Base-by-base conservation (phyloP, 257 asterid genomes). In the Solanum peruvianum region DNA sequence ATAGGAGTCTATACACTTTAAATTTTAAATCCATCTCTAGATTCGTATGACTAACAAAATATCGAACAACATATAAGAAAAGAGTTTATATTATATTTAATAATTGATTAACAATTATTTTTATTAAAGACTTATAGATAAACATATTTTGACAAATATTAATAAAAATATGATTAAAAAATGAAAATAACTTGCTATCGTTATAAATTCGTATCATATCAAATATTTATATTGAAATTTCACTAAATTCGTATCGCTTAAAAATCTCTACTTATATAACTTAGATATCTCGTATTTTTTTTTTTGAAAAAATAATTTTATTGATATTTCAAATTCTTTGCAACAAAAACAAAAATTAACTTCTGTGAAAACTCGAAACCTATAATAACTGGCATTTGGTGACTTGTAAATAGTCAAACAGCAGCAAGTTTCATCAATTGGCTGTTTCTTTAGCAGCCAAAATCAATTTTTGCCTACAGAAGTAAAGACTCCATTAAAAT, bases 361-460 rank as follows among this genome's bases (percentile, higher is more conserved):
- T 56, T 18, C 11, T n/a, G n/a, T n/a, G n/a, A n/a, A n/a, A n/a
- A n/a, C n/a, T n/a, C 10, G 4, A 56, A 0, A 7, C 0, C 0
- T 67, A 7, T 67, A 33, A 35, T 33, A 71, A 70, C 35, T 1
- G 0, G 27, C 15, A 25, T 45, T 45, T 45, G 66, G 16, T 58
- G 66, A 58, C 27, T 21, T 11, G 6, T 58, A 20, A 58, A 58
- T 58, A 58, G 66, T 58, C 66, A 58, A 58, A 76, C 62, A 10
- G 23, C 64, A 52, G 25, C 64, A 78, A 47, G 18, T 27, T 29
- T 49, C 67, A 47, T 49, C 15, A 47, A 80, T 81, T 49, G 45
- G 69, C 27, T 45, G 13, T 42, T 42, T 76, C 49, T 75, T 14
- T 11, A 39, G 29, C 83, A 42, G 14, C 83, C 62, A 25, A 44